A percentile compares a stretch with the other conserved stretches of the same genome.
Evolutionary conservation across 495 filamentous ascomycete genomes (phyloP).

Genomic region (Echria macrotheca): DNA sequence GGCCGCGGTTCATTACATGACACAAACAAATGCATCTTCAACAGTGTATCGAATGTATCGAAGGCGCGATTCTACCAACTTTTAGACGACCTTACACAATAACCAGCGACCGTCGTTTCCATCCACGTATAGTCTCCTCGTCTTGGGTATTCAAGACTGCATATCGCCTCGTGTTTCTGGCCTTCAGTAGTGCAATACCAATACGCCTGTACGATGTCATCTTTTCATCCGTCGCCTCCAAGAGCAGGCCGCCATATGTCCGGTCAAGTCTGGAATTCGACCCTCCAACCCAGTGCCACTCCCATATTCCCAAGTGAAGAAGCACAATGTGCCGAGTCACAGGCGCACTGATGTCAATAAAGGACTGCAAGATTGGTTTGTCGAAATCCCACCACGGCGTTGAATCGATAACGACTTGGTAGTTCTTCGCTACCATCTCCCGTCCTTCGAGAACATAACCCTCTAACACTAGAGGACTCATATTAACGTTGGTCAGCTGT

Average conservation of each 20-base stretch:
- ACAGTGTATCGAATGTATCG: no score
- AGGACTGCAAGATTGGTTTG: neutral
- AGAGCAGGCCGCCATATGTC: neutral
- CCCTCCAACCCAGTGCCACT: neutral
- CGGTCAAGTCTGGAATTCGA: neutral
- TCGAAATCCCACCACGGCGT: neutral
- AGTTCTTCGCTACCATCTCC: neutral
- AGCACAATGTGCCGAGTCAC: neutral
- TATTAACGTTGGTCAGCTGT: neutral
- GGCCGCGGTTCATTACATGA: no score
- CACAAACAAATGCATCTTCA: no score
- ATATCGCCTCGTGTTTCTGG: neutral
- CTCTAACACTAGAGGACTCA: neutral
- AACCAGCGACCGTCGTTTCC: neutral
- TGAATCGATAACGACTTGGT: neutral
- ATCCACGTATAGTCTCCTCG: neutral
- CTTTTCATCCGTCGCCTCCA: neutral
- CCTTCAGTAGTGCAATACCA: neutral
- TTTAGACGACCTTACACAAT: neutral
- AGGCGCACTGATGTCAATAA: neutral
- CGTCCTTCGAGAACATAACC: neutral
- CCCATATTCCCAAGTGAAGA: conserved; percentile 1
- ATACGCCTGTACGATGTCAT: neutral
- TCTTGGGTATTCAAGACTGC: neutral
- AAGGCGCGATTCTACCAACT: no score